Percentiles rank a stretch among this genome's conserved stretches.
phyloP scores from a whole-genome alignment of 1,284 basidiomycete genomes.

The Apiotrichum gracile region DNA sequence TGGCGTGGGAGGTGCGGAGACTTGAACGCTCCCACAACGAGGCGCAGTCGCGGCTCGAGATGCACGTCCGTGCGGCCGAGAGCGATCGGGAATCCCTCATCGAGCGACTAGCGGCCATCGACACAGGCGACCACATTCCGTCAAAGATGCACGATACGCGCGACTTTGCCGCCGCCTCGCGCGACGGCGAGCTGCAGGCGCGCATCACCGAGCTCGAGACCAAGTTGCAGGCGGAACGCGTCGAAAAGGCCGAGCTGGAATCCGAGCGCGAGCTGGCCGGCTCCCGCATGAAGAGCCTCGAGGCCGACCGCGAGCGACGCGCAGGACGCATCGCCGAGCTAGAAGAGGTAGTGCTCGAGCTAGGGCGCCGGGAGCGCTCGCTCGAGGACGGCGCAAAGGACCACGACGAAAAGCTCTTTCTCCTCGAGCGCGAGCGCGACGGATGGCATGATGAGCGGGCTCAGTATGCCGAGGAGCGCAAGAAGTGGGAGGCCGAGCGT shows the following conservation, averaged over 20 bases:
- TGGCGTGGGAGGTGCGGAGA: conserved; percentile 48
- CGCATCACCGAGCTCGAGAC: conserved; percentile 4
- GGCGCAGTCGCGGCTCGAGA: conserved; percentile 1
- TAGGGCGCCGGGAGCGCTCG: conserved; percentile 34
- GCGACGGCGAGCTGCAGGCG: conserved; percentile 23
- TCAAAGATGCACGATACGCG: conserved; percentile 8
- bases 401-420: conserved; percentile 21
- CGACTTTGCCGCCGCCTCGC: conserved; percentile 16
- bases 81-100: not conserved
- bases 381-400: conserved; percentile 31
- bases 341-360: conserved; percentile 38
- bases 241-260: conserved; percentile 9
- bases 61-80: conserved; percentile 17
- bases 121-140: conserved; percentile 3
- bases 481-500: not conserved
- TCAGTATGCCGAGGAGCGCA: conserved; percentile 2
- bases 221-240: not conserved
- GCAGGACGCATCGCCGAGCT: conserved; percentile 29
- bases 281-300: conserved; percentile 5
- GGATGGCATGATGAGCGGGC: conserved; percentile 19
- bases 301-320: conserved; percentile 17
- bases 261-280: conserved; percentile 1
- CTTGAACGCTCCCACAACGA: conserved; percentile 30
- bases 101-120: not conserved
- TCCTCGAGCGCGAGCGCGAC: conserved; percentile 51